Base-by-base conservation (phyloP, 768 basidiomycete species). In the Russula ochroleuca region DNA sequence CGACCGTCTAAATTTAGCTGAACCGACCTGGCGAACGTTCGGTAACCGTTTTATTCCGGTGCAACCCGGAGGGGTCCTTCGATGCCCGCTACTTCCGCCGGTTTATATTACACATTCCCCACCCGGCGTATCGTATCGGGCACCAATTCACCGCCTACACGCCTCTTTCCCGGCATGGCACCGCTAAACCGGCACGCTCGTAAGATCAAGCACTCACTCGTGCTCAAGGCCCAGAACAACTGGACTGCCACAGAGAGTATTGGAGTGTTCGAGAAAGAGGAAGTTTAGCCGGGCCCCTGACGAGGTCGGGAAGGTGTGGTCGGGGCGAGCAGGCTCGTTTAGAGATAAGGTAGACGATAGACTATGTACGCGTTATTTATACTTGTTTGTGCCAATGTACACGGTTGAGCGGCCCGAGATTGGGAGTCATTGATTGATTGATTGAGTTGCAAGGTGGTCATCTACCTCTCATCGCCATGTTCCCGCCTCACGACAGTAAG, bases 401-500 rank as follows among this genome's bases (percentile, higher is more conserved):
- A 31, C 51, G 57, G 47, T 48, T 21, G 28, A 40, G 28, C 61
- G 61, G 60, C 23, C 60, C 60, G 60, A 48, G 41, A 37, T 54
- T 47, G 33, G 11, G 57, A 64, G 49, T 62, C 43, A 38, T n/a
- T 31, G 41, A n/a, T 43, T 28, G 41, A 23, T 2, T 50, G 50
- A 54, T 43, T 54, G 35, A 54, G 13, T 14, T 21, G n/a, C 21
- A 15, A 25, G 47, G 28, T 28, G 35, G 33, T 49, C 47, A 48
- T 6, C 3, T 25, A 6, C 38, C 8, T 21, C 25, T 40, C 38
- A 49, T 43, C 23, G 11, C 15, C 62, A 64, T 65, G 64, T 87
- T 89, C 70, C 79, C 84, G 23, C 76, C 81, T 33, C 89, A 91
- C 76, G 86, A 90, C 71, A 84, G 89, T 91, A 62, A 67, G 87